Percentiles rank a stretch among this genome's conserved stretches.
Evolutionary conservation across 306 rosid species (phyloP).

Genomic region (Begonia peltatifolia): DNA sequence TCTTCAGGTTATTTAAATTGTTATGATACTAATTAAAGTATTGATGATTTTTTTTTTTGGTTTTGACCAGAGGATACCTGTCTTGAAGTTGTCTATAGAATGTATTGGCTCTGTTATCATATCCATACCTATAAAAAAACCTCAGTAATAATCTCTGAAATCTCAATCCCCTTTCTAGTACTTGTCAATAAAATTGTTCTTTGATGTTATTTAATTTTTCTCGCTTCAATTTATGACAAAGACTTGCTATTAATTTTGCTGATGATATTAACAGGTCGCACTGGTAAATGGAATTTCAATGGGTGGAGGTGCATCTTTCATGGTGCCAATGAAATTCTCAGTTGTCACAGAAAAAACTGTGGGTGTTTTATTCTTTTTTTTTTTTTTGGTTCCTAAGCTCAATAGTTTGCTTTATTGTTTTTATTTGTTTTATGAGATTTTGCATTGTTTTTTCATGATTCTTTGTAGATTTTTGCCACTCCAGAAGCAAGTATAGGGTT

Average conservation of each 20-base stretch:
- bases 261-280: conserved; percentile 40
- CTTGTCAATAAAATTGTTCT: neutral
- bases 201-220: neutral
- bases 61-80: conserved; percentile 65
- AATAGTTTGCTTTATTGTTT: too few species aligned
- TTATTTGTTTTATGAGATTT: neutral
- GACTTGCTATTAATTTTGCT: neutral
- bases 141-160: conserved; percentile 25
- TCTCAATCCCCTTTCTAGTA: neutral
- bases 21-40: neutral
- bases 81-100: conserved; percentile 78
- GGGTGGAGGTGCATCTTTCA: conserved; percentile 95
- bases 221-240: neutral
- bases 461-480: conserved; percentile 65
- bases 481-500: conserved; percentile 94
- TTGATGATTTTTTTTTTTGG: conserved; percentile 7
- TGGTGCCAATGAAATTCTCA: conserved; percentile 83
- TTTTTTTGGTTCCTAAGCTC: neutral
- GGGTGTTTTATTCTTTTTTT: conserved; percentile 17
- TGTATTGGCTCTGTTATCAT: conserved; percentile 91
- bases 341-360: conserved; percentile 88
- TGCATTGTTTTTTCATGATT: conserved; percentile 9
- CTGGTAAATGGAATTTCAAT: conserved; percentile 84
- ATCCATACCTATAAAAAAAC: conserved; percentile 86
- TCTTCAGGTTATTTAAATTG: neutral